These are phyloP conservation scores for Aureobasidium uvarum DNA, from an alignment of 2,329 filamentous ascomycete species.

Conservation along the genomic window DNA sequence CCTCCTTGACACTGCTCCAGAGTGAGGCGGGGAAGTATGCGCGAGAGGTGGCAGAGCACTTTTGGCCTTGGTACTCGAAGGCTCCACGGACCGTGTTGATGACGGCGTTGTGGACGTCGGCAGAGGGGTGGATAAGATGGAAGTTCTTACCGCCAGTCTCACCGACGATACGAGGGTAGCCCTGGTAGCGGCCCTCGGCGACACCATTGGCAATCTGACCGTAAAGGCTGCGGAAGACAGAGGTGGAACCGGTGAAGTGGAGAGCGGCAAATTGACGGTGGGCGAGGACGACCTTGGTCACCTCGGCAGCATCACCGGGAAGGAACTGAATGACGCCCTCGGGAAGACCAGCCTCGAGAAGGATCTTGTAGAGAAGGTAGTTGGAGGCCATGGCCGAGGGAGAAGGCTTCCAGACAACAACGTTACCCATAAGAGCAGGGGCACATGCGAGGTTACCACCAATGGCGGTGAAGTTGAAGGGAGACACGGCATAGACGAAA, in stretches of 20 bases:
- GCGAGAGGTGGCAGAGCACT: conserved; percentile 82
- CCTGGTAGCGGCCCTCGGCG: conserved; percentile 74
- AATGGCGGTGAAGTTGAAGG: conserved; percentile 98
- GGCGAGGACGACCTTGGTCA: conserved; percentile 73
- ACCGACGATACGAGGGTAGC: conserved; percentile 85
- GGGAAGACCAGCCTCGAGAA: conserved; percentile 86
- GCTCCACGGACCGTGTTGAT: conserved; percentile 81
- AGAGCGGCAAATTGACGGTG: conserved; percentile 85
- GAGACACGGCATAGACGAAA: conserved; percentile 90
- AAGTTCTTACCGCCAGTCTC: conserved; percentile 96
- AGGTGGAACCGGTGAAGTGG: conserved; percentile 91
- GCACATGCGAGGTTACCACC: conserved; percentile 80
- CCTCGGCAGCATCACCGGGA: conserved; percentile 79
- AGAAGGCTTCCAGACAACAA: conserved; percentile 96
- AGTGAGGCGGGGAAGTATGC: conserved; percentile 73
- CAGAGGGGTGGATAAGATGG: conserved; percentile 74
- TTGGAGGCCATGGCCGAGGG: conserved; percentile 85
- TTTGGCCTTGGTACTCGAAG: conserved; percentile 89
- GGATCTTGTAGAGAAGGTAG: conserved; percentile 85
- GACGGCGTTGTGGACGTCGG: conserved; percentile 74
- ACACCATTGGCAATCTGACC: conserved; percentile 80
- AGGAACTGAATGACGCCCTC: conserved; percentile 91
- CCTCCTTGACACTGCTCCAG: conserved; percentile 68
- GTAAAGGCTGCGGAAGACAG: conserved; percentile 85
- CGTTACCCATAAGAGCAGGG: conserved; percentile 87